Base-by-base conservation (phyloP, 306 rosid genomes). In the Senna siamea region DNA sequence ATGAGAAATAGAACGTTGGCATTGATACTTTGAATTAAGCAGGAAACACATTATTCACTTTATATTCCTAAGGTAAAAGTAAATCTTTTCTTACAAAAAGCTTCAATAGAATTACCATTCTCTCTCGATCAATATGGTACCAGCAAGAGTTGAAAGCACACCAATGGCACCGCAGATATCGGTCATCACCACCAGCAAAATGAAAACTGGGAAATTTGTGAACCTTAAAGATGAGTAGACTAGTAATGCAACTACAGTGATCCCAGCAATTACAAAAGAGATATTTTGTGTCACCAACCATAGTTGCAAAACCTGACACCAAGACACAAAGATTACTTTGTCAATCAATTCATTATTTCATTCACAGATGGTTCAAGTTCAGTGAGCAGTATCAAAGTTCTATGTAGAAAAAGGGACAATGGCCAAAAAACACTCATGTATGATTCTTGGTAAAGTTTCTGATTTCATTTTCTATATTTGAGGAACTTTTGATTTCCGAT, bases 101-200 rank as follows among this genome's bases (percentile, higher is more conserved):
- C 40, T 5, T 7, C 40, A 37, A 4, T 7, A 37, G 6, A 17
- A 44, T 87, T 93, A 94, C 97, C 96, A 94, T 82, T 94, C 97
- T 84, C 97, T 94, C 87, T 94, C 97, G 22, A 94, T 73, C 74
- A 94, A 85, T 85, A 94, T 87, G 78, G 93, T 88, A 10, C 98
- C 97, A 0, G 93, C 96, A 44, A 91, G 95, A 64, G 90, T 85
- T 62, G 98, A 94, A 64, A 91, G 93, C 5, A 84, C 93, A 8
- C 91, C 95, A 48, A 89, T 73, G 51, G 92, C 96, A 51, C 97
- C 97, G 19, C 91, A 81, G 40, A 91, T 20, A 76, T 94, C 87
- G 51, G 89, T 91, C 54, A 87, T 62, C 63, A 81, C 60, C 35
- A 87, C 84, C 20, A 94, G 85, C 10, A 58, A 56, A 66, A 82